Base-by-base conservation (phyloP, 345 rosid genomes). In the Salix udensis region DNA sequence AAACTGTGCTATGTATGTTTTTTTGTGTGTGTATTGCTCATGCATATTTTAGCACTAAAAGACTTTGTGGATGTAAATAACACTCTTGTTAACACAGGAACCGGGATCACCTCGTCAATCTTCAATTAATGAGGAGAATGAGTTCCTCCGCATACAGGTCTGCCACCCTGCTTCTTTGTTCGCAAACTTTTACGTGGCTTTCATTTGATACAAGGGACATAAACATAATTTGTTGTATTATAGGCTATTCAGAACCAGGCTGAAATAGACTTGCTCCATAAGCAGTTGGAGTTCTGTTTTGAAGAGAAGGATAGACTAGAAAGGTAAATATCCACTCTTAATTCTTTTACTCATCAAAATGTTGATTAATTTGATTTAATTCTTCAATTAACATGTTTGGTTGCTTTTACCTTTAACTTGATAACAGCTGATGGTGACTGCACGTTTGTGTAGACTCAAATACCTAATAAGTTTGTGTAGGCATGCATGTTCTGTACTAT, bases 91-190 rank as follows among this genome's bases (percentile, higher is more conserved):
- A 58, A 73, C 23, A 42, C 89, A 91, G 95, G 89, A 85, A 70
- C 77, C 79, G 58, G 87, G 76, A 79, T 82, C 84, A 50, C 84
- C 90, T 50, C 85, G 91, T 89, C 80, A 76, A 52, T 86, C 91
- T 23, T 79, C 82, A 21, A 70, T 89, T 26, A 89, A 85, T 39
- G 94, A 90, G 83, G 98, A 96, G 84, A 93, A 91, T 79, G 97
- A 96, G 73, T 91, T 96, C 82, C 89, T 96, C 28, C 90, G 89
- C 66, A 74, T 93, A 87, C 98, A 96, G 94, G 98, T 95, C 78
- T 65, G 66, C 64, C 11, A 66, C 28, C 30, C 18, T 72, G 15
- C 26, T 69, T 34, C 40, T 73, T 13, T 30, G 18, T 18, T 10
- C 9, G 19, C 15, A 60, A 10, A 26, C 16, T 26, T 58, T 66